Base-by-base conservation (phyloP, 2,329 filamentous ascomycete genomes). In the Penicillium verrucosum region DNA sequence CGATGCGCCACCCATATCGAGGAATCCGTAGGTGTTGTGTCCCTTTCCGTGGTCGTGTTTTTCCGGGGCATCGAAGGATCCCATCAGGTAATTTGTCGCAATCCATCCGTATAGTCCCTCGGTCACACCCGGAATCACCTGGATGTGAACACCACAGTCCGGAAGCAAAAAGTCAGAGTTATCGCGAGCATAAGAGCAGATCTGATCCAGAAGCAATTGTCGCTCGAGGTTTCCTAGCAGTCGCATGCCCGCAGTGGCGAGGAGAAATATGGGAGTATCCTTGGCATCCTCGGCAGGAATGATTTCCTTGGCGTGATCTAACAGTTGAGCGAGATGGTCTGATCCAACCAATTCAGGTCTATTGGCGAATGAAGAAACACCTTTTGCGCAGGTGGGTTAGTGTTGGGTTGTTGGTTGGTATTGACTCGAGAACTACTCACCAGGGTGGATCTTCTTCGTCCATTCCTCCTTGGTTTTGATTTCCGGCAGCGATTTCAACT, bases 41-140 rank as follows among this genome's bases (percentile, higher is more conserved):
- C 84, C 85, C 63, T 96, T 92, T 51, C 91, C 92, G 72, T 96
- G 91, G 51, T 85, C 79, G 67, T 96, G 90, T 14, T 85, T 77
- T 49, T 87, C 78, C 0, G 90, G 87, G 18, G 83, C 80, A 71
- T 97, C 89, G 67, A 99, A 97, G 4, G 92, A 91, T 29, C 92
- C 93, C 1, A 99, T 81, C 30, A 99, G 77, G 69, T 99, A 99
- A 70, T 99, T 99, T 51, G 93, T 90, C 8, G 95, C 93, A 65
- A 99, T 89, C 94, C 94, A 99, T 38, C 94, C 94, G 68, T 97
- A 99, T 30, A 99, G 75, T 3, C 92, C 94, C 74, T 99, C 94
- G 0, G 94, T 97, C 73, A 96, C 92, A 42, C 94, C 94, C 0
- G 92, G 86, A 60, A 99, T 99, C 32, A 97, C 91, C 73, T 97